These are phyloP conservation scores for Phialocephala subalpina DNA, from an alignment of 2,329 filamentous ascomycete genomes.

Conservation along the genomic window DNA sequence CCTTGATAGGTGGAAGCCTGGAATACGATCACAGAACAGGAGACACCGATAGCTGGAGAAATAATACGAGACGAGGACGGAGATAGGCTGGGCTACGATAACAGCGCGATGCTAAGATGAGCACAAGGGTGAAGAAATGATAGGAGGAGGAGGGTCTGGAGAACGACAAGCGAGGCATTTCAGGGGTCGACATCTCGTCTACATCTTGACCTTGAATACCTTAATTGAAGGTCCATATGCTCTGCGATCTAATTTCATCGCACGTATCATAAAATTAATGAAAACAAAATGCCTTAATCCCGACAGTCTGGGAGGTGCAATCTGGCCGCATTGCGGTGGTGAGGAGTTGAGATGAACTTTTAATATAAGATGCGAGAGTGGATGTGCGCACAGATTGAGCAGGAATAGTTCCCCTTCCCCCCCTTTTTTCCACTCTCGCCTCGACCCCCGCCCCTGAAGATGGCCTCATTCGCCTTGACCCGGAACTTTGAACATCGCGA, in stretches of 20 bases:
- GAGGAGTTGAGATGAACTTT: slow-evolving; percentile 6
- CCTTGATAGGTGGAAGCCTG: slow-evolving; percentile 1
- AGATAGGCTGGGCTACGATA: background rate
- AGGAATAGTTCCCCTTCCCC: background rate
- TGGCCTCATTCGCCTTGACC: background rate
- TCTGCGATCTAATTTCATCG: background rate
- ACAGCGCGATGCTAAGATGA: background rate
- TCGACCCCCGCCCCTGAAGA: background rate
- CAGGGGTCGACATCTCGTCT: background rate
- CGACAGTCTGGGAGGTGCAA: background rate
- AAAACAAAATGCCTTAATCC: background rate
- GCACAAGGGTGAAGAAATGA: background rate
- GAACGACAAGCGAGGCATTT: slow-evolving; percentile 8
- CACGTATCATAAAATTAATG: background rate
- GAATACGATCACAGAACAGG: background rate
- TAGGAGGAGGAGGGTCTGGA: background rate
- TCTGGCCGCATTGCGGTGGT: background rate
- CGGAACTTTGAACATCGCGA: background rate
- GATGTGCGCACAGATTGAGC: background rate
- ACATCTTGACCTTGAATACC: background rate
- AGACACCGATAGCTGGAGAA: background rate
- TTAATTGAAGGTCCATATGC: slow-evolving; percentile 1
- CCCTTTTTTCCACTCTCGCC: slow-evolving; percentile 1
- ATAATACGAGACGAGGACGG: background rate
- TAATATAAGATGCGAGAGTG: background rate